These are phyloP conservation scores for Penicillium sp. DNA, from an alignment of 2,329 filamentous ascomycete species.

Conservation along the genomic window DNA sequence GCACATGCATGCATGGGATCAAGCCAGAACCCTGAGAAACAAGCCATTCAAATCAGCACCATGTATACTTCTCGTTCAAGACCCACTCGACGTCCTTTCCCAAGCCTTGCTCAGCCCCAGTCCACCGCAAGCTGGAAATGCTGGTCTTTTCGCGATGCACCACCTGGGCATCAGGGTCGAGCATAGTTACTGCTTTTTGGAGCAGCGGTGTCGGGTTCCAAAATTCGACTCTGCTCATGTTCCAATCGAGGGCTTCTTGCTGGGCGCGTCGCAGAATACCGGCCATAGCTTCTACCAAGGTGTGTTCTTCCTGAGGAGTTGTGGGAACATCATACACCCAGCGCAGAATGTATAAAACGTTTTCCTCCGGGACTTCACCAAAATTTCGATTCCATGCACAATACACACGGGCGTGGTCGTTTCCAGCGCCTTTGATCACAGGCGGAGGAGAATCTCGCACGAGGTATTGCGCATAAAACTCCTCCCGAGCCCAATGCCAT, in stretches of 20 bases:
- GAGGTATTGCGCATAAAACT: constrained; percentile 66
- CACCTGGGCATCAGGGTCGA: constrained; percentile 36
- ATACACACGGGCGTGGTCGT: constrained; percentile 40
- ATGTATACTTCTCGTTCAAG: constrained; percentile 47
- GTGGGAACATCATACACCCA: constrained; percentile 39
- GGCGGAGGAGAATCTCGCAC: constrained; percentile 49
- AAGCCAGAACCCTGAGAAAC: constrained; percentile 5
- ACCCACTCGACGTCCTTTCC: constrained; percentile 43
- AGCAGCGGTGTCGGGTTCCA: constrained; percentile 71
- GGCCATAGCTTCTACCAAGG: constrained; percentile 50
- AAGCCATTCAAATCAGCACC: constrained; percentile 36
- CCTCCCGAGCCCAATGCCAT: constrained; percentile 77
- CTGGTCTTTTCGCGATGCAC: constrained; percentile 44
- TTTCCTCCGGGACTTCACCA: constrained; percentile 32
- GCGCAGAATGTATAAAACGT: constrained; percentile 41
- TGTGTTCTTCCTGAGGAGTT: constrained; percentile 43
- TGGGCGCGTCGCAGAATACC: constrained; percentile 63
- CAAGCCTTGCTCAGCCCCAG: constrained; percentile 35
- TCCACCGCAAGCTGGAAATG: constrained; percentile 45
- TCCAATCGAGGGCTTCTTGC: constrained; percentile 64
- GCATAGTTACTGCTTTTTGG: constrained; percentile 37
- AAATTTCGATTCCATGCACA: constrained; percentile 41
- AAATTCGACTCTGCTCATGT: constrained; percentile 63
- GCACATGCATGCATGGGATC: not conserved
- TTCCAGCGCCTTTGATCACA: constrained; percentile 63